A percentile compares a stretch with the other conserved stretches of the same genome.
phyloP scores from a whole-genome alignment of 352 stramenopile genomes.

The Globisporangium canariense region DNA sequence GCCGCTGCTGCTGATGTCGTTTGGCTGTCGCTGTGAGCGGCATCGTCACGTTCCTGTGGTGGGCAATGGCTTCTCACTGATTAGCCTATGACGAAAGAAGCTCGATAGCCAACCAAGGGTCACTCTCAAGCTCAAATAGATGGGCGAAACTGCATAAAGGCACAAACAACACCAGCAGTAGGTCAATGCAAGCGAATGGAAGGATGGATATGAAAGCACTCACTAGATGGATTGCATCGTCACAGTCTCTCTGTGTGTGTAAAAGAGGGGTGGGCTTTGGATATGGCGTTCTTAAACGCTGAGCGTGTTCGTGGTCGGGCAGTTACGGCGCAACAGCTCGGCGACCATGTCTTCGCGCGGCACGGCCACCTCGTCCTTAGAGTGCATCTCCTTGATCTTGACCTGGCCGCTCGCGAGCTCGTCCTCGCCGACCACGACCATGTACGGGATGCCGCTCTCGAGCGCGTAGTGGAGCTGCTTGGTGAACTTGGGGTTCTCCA shows the following conservation, averaged over 20 bases:
- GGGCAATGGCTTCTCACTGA: neutral
- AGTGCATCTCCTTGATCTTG: slow-evolving; percentile 96
- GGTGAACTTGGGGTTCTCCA: slow-evolving; percentile 96
- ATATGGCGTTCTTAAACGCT: slow-evolving; percentile 38
- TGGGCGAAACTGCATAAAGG: neutral
- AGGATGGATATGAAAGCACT: neutral
- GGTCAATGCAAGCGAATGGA: neutral
- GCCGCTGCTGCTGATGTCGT: neutral
- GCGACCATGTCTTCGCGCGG: slow-evolving; percentile 67
- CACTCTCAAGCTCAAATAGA: neutral
- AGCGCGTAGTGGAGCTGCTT: slow-evolving; percentile 96
- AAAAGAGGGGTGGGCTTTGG: neutral
- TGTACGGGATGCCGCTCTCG: slow-evolving; percentile 94
- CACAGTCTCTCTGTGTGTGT: neutral
- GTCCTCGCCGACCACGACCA: slow-evolving; percentile 96
- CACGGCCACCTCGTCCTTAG: slow-evolving; percentile 89
- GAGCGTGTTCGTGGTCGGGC: slow-evolving; percentile 63
- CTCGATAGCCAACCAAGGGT: neutral
- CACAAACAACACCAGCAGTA: neutral
- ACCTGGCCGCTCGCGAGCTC: slow-evolving; percentile 92
- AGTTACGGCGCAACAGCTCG: slow-evolving; percentile 68
- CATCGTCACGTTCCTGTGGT: neutral
- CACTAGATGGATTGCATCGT: neutral
- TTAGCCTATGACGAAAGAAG: neutral
- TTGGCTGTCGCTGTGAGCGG: neutral